A percentile compares a stretch with the other conserved stretches of the same genome.
Conservation (phyloP, 768 basidiomycete species). For the Pleurotus tuber-regium region DNA sequence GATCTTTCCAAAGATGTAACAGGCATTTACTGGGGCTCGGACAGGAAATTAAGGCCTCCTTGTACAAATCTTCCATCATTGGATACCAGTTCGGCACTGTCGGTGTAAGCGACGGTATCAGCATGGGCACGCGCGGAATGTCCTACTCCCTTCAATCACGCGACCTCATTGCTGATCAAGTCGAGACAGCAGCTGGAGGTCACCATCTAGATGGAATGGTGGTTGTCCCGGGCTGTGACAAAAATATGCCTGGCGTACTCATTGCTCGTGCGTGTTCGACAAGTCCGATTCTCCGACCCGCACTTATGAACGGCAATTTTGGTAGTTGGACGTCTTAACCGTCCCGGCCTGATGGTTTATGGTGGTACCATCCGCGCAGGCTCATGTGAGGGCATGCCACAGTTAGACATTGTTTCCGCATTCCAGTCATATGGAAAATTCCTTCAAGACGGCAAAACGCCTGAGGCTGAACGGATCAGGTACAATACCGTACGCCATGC, state of each 20-base stretch:
- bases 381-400: conserved; percentile 82
- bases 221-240: conserved; percentile 96
- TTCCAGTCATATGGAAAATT: conserved; percentile 98
- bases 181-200: conserved; percentile 93
- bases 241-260: conserved; percentile 99
- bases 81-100: conserved; percentile 98
- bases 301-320: too few relatives aligned
- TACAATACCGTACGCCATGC: conserved; percentile 88
- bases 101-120: conserved; percentile 97
- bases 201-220: conserved; percentile 99
- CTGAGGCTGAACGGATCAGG: conserved; percentile 77
- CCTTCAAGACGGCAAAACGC: conserved; percentile 83
- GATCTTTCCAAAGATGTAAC: conserved; percentile 70
- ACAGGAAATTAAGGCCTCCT: conserved; percentile 80
- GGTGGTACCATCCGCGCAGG: conserved; percentile 95
- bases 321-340: conserved; percentile 93
- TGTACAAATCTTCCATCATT: conserved; percentile 67
- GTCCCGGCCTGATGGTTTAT: conserved; percentile 97
- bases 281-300: neutral
- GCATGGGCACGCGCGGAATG: conserved; percentile 96
- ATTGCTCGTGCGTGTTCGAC: conserved; percentile 92
- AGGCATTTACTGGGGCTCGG: conserved; percentile 89
- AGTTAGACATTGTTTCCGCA: conserved; percentile 93
- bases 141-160: conserved; percentile 95
- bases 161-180: conserved; percentile 96